Evolutionary conservation across 495 filamentous ascomycete species (phyloP), one percentile per base, ranked within the genome.

Genomic region (Sordaria brevicollis): DNA sequence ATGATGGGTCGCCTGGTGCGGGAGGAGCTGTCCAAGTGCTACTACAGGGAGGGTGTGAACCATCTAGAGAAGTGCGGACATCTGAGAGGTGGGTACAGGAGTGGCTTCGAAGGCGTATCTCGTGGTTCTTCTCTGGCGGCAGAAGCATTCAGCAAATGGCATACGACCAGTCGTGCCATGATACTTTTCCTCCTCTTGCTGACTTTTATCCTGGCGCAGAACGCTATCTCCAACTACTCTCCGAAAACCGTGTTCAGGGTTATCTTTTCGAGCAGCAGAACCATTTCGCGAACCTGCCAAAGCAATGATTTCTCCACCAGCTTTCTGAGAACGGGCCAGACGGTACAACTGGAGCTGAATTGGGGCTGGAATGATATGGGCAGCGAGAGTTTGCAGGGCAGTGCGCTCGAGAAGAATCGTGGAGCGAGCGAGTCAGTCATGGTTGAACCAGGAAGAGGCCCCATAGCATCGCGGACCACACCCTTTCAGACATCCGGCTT

Each of bases 1-100:
- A 99, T 99, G 95, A 98, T 97, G 95, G 92, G 92, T 21, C 85
- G 95, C 70, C 83, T 99, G 67, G 92, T 98, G 37, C 86, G 93
- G 41, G 92, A 98, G 81, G 96, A 99, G 83, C 80, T 99, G 82
- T 89, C 92, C 75, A 97, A 96, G 85, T 99, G 95, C 82, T 99
- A 99, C 85, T 86, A 87, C 76, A 86, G 90, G 69, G 94, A 99
- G 82, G 95, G 95, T 5, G 92, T 97, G 69, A 98, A 98, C 81
- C 95, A 99, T 81, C 80, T 98, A 74, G 94, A 97, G 88, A 99
- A 97, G 84, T 99, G 95, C 81, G 93, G 92, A 75, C 82, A 84
- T 76, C 81, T 97, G 82, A 87, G 96, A 90, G 94, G 95, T 98
- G 74, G 83, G 91, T 85, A 31, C 17, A 37, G 68, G n/a, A 21